A percentile compares a stretch with the other conserved stretches of the same genome.
Evolutionary conservation across 305 asterid species (phyloP).

Genomic region (Fraxinus ornus): DNA sequence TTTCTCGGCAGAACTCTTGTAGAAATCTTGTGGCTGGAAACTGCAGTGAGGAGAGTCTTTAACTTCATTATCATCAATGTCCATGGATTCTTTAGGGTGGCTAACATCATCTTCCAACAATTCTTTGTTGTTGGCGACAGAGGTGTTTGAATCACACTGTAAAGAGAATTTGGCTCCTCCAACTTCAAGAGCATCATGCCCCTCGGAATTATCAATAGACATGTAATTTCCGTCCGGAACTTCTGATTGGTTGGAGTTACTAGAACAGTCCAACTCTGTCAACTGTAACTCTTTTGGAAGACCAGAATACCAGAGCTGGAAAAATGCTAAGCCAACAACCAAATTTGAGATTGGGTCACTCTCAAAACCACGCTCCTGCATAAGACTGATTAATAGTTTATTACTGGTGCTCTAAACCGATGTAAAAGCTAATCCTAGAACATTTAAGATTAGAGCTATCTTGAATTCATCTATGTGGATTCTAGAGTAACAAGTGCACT

Average conservation of each 20-base stretch:
- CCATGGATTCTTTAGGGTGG: conserved; percentile 35
- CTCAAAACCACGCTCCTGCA: conserved; percentile 63
- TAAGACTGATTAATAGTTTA: conserved; percentile 46
- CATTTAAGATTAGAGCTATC: conserved; percentile 2
- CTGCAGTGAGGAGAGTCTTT: conserved; percentile 36
- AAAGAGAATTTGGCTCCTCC: conserved; percentile 33
- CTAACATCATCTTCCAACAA: conserved; percentile 22
- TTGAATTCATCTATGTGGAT: conserved; percentile 9
- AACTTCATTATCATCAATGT: conserved; percentile 35
- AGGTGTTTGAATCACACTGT: conserved; percentile 50
- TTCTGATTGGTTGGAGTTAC: conserved; percentile 39
- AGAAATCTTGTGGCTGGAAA: conserved; percentile 32
- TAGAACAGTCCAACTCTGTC: conserved; percentile 35
- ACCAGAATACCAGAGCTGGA: conserved; percentile 66
- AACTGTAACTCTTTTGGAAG: conserved; percentile 60
- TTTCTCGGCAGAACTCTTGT: conserved; percentile 36
- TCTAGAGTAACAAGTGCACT: conserved; percentile 3
- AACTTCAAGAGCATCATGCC: conserved; percentile 40
- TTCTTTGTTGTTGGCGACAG: conserved; percentile 62
- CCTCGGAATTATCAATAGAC: conserved; percentile 45
- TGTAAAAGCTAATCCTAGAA: not conserved
- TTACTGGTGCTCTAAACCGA: not conserved
- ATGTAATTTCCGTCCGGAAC: conserved; percentile 33
- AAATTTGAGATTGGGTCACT: conserved; percentile 62
- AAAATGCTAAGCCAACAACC: conserved; percentile 70